Conservation (phyloP, 177 flowering plant genomes). For the Vitis hybrid region DNA sequence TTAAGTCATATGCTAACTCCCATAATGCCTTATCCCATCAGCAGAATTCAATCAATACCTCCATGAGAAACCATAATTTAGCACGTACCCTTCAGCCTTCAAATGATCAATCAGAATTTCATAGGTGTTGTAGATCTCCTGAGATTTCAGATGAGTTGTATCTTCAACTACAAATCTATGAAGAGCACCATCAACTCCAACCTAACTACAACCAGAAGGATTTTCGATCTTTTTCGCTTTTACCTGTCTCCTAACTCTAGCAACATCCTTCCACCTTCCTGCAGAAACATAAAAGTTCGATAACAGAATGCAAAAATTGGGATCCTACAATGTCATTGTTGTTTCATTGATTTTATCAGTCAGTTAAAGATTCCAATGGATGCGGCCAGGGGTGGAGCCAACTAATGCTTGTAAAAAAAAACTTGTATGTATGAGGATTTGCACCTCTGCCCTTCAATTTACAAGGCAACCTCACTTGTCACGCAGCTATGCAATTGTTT, state of each 20-base stretch:
- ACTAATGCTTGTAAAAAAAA: too few relatives aligned
- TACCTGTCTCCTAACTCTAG: conserved; percentile 29
- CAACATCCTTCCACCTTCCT: conserved; percentile 39
- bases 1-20: too few relatives aligned
- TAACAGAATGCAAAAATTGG: conserved; percentile 29
- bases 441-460: too few relatives aligned
- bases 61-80: too few relatives aligned
- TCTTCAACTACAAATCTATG: conserved; percentile 38
- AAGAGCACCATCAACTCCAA: conserved; percentile 29
- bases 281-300: conserved; percentile 16
- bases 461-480: too few relatives aligned
- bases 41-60: neutral
- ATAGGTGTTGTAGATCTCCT: conserved; percentile 20
- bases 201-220: conserved; percentile 41
- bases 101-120: neutral
- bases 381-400: too few relatives aligned
- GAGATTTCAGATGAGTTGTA: neutral
- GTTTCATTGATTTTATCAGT: conserved; percentile 27
- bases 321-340: conserved; percentile 12
- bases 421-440: too few relatives aligned
- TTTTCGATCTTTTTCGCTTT: conserved; percentile 27
- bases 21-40: too few relatives aligned
- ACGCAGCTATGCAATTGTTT: too few relatives aligned
- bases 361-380: conserved; percentile 21
- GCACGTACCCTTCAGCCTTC: too few relatives aligned